A percentile compares a stretch with the other conserved stretches of the same genome.
Evolutionary conservation across 768 basidiomycete genomes (phyloP).

Genomic region (Amanita inopinata): DNA sequence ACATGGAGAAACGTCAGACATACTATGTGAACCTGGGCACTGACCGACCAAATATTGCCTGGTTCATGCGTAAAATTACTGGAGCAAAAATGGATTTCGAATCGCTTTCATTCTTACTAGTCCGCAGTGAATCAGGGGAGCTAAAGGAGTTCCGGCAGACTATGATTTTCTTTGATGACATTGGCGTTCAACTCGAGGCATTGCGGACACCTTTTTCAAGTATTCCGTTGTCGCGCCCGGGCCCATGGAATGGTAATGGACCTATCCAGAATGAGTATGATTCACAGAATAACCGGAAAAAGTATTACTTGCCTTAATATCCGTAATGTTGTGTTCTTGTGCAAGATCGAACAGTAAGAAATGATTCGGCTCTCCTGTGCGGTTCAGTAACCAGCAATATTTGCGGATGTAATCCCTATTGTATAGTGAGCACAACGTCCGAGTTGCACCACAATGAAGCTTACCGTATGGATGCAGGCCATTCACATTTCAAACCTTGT

Average conservation of each 20-base stretch:
- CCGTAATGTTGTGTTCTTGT: slow-evolving; percentile 27
- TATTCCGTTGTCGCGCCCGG: no score
- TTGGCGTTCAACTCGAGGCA: no score
- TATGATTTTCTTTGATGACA: background rate
- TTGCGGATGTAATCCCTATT: slow-evolving; percentile 20
- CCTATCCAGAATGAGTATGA: no score
- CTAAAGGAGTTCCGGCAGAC: background rate
- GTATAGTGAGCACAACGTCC: no score
- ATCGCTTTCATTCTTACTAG: slow-evolving; percentile 13
- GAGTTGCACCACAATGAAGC: slow-evolving; percentile 5
- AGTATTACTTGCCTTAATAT: slow-evolving; percentile 27
- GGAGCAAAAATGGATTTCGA: slow-evolving; percentile 16
- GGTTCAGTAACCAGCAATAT: slow-evolving; percentile 24
- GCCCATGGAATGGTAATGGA: no score
- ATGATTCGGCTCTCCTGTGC: slow-evolving; percentile 14
- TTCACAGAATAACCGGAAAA: no score
- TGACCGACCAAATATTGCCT: slow-evolving; percentile 25
- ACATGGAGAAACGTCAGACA: slow-evolving; percentile 15
- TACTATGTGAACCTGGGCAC: slow-evolving; percentile 29
- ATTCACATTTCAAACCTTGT: slow-evolving; percentile 21
- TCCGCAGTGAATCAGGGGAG: no score
- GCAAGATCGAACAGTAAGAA: slow-evolving; percentile 22
- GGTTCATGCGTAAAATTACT: slow-evolving; percentile 15
- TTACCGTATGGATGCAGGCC: slow-evolving; percentile 21
- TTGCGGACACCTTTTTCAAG: no score